Evolutionary conservation across 1,139 yeast genomes (phyloP).

Genomic region (Sugiyamaella sp.): DNA sequence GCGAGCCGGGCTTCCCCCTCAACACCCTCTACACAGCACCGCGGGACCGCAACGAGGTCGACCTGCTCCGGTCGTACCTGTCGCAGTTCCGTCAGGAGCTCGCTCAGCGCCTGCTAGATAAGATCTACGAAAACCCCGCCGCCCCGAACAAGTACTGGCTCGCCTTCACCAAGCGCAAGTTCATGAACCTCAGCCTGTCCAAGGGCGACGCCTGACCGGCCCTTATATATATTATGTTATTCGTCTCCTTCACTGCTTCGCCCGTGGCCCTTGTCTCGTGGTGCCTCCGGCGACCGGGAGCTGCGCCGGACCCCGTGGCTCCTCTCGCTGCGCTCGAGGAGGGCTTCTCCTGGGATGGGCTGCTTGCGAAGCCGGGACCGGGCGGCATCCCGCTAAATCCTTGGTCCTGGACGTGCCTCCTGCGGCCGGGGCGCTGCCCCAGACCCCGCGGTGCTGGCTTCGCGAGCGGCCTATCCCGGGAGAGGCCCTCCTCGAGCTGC

Average conservation of each 20-base stretch:
- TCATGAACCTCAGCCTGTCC: conserved; percentile 78
- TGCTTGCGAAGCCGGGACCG: too few species aligned
- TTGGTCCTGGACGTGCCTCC: too few species aligned
- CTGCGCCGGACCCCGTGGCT: background rate
- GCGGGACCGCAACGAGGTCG: conserved; percentile 70
- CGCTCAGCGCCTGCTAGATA: conserved; percentile 73
- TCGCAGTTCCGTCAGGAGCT: conserved; percentile 95
- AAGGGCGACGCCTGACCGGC: conserved; percentile 8
- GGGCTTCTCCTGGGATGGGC: background rate
- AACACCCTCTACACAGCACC: conserved; percentile 84
- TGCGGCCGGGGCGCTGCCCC: conserved; percentile 1
- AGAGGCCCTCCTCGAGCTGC: background rate
- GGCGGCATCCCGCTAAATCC: too few species aligned
- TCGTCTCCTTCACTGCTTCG: background rate
- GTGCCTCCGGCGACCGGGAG: conserved; percentile 1
- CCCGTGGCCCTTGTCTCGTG: background rate
- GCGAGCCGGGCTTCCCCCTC: conserved; percentile 92
- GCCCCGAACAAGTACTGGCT: conserved; percentile 74
- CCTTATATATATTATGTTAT: background rate
- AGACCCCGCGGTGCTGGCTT: background rate
- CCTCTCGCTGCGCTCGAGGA: background rate
- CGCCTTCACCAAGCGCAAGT: conserved; percentile 91
- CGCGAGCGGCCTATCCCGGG: background rate
- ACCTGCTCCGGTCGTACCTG: conserved; percentile 75
- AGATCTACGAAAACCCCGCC: conserved; percentile 56